phyloP scores from a whole-genome alignment of 495 filamentous ascomycete species.

The Oleoguttula mirabilis region DNA sequence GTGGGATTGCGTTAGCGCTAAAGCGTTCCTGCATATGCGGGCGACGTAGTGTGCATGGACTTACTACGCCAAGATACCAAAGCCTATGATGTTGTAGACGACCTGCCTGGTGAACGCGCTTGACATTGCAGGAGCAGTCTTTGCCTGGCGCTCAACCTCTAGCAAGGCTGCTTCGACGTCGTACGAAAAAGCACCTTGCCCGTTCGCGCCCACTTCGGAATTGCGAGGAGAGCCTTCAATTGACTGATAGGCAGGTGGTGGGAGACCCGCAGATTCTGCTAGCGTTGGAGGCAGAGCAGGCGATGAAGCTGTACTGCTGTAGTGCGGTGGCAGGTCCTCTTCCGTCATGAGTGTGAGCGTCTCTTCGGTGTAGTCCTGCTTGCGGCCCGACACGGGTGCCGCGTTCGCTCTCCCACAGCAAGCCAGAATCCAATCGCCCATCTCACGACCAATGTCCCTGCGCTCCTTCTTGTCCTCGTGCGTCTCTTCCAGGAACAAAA shows the following conservation, averaged over 20 bases:
- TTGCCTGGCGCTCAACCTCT: constrained; percentile 28
- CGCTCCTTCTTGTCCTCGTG: constrained; percentile 70
- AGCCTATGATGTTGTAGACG: constrained; percentile 69
- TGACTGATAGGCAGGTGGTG: constrained; percentile 24
- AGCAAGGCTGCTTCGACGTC: constrained; percentile 34
- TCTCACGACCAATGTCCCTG: constrained; percentile 61
- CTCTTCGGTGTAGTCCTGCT: constrained; percentile 33
- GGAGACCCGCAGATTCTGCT: constrained; percentile 13
- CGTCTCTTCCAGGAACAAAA: constrained; percentile 90
- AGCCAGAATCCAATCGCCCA: constrained; percentile 61
- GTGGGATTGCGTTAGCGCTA: constrained; percentile 15
- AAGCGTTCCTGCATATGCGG: constrained; percentile 2
- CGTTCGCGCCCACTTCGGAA: constrained; percentile 8
- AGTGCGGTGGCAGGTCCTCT: constrained; percentile 50
- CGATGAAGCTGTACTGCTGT: constrained; percentile 50
- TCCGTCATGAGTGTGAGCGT: constrained; percentile 35
- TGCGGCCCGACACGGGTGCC: constrained; percentile 9
- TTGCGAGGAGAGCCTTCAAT: constrained; percentile 9
- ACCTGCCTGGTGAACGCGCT: constrained; percentile 68
- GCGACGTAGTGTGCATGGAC: constrained; percentile 31
- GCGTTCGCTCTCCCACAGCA: constrained; percentile 28
- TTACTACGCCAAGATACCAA: constrained; percentile 92
- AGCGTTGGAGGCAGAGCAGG: constrained; percentile 20
- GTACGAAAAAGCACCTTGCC: not conserved
- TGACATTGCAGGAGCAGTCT: constrained; percentile 3